Evolutionary conservation across 148 eudicot species (phyloP).

Genomic region (Simmondsia chinensis): DNA sequence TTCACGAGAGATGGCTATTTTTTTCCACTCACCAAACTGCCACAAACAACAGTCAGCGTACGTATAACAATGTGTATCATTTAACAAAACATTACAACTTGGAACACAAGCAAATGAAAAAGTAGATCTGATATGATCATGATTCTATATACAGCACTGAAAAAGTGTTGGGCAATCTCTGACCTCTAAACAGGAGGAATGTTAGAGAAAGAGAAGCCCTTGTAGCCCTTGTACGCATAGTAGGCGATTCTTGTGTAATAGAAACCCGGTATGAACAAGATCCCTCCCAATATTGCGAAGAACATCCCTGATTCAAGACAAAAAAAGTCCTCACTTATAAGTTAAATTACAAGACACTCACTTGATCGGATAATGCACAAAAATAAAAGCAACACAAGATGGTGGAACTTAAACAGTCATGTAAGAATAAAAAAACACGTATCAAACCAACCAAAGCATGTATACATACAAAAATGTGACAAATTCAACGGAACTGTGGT

Average conservation of each 20-base stretch:
- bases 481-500: no score
- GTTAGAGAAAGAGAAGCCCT: conserved; percentile 91
- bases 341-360: no score
- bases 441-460: no score
- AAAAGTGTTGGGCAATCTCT: not conserved
- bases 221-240: conserved; percentile 96
- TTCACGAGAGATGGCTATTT: no score
- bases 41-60: not conserved
- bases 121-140: no score
- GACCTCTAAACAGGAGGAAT: conserved; percentile 83
- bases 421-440: no score
- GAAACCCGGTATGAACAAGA: conserved; percentile 89
- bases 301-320: conserved; percentile 49
- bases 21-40: conserved; percentile 1
- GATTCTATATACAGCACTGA: conserved; percentile 18
- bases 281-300: conserved; percentile 71
- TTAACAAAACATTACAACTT: not conserved
- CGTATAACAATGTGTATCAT: not conserved
- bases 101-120: no score
- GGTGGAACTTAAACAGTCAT: no score
- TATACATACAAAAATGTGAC: no score
- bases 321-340: not conserved
- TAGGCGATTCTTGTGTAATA: conserved; percentile 95
- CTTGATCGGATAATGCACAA: no score
- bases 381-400: no score